Percentiles rank a stretch among this genome's conserved stretches.
Evolutionary conservation across 2,329 filamentous ascomycete genomes (phyloP).

Genomic region (Xylariaceae sp.): DNA sequence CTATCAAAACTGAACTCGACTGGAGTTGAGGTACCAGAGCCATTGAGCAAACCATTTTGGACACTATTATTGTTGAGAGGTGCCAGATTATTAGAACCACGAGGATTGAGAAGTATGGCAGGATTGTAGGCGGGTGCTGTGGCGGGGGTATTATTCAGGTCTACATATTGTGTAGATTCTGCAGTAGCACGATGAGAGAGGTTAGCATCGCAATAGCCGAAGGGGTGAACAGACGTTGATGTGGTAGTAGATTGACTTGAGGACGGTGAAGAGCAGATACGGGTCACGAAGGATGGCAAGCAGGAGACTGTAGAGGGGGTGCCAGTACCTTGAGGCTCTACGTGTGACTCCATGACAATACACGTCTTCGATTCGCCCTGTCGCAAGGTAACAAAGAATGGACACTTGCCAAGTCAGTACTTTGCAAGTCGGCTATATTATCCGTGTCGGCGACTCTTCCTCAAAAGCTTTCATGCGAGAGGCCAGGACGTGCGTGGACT

Average conservation of each 20-base stretch:
- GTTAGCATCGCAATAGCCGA: conserved; percentile 7
- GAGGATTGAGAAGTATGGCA: conserved; percentile 41
- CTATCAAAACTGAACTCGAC: conserved; percentile 41
- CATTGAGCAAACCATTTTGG: conserved; percentile 26
- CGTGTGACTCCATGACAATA: conserved; percentile 17
- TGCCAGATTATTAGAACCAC: conserved; percentile 28
- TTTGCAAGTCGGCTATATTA: neutral
- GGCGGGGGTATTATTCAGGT: conserved; percentile 20
- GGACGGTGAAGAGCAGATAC: neutral
- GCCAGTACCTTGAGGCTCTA: conserved; percentile 14
- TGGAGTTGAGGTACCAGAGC: conserved; percentile 34
- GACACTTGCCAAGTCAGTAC: conserved; percentile 2
- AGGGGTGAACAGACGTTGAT: neutral
- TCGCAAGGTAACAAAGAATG: conserved; percentile 14
- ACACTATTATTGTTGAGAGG: conserved; percentile 15
- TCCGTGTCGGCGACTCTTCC: conserved; percentile 1
- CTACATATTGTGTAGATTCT: conserved; percentile 30
- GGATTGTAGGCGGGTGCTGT: conserved; percentile 38
- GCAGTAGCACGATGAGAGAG: conserved; percentile 7
- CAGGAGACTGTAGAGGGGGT: neutral
- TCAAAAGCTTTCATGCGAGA: conserved; percentile 15
- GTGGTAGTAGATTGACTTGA: neutral
- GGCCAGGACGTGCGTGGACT: conserved; percentile 10
- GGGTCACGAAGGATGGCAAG: neutral
- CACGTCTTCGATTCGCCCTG: neutral